Conservation (phyloP, 805 yeast species). For the Tetrapisispora fleetii region DNA sequence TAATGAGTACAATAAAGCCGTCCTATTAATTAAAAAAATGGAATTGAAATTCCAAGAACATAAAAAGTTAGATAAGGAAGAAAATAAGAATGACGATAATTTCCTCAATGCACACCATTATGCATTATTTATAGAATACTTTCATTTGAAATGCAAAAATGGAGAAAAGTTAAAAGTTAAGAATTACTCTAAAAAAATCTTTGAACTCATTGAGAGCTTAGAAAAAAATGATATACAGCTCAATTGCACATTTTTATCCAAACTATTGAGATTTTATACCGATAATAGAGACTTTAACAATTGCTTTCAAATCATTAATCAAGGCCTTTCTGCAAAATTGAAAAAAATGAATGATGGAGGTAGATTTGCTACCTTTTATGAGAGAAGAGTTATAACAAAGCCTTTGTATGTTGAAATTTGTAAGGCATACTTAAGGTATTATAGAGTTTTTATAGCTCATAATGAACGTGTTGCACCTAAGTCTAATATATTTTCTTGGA, state of each 20-base stretch:
- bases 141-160: background rate
- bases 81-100: background rate
- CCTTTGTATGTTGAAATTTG: constrained; percentile 28
- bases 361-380: constrained; percentile 7
- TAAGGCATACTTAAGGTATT: constrained; percentile 19
- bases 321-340: constrained; percentile 11
- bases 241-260: constrained; percentile 32
- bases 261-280: constrained; percentile 29
- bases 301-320: constrained; percentile 29
- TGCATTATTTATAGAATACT: constrained; percentile 29
- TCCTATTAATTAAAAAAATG: background rate
- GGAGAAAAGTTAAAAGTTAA: constrained; percentile 4
- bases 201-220: constrained; percentile 26
- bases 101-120: constrained; percentile 30
- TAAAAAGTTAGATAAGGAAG: background rate
- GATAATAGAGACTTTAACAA: constrained; percentile 23
- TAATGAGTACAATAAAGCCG: background rate
- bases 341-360: constrained; percentile 9
- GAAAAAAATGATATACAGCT: constrained; percentile 21
- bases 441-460: background rate
- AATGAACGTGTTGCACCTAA: background rate
- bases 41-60: background rate
- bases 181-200: constrained; percentile 16
- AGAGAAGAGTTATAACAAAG: constrained; percentile 10
- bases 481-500: background rate